phyloP scores from a whole-genome alignment of 805 yeast species.

The Maudiozyma barnettii region DNA sequence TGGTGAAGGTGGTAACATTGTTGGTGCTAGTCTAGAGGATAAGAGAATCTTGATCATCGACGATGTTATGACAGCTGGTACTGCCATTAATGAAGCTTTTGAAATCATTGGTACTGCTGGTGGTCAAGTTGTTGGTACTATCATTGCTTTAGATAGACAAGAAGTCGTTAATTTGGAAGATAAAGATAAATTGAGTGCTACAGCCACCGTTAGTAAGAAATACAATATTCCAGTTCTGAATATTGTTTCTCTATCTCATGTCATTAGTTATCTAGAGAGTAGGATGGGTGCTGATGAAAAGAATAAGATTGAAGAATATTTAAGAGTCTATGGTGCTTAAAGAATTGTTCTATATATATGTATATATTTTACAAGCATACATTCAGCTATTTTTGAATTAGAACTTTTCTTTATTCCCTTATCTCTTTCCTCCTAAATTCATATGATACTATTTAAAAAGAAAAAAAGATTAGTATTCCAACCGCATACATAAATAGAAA shows the following conservation, averaged over 20 bases:
- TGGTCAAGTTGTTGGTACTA: slow-evolving; percentile 73
- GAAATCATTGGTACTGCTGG: slow-evolving; percentile 58
- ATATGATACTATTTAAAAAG: too few species aligned
- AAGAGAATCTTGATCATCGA: slow-evolving; percentile 80
- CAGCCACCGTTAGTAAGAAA: slow-evolving; percentile 63
- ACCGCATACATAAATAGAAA: too few species aligned
- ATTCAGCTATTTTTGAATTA: too few species aligned
- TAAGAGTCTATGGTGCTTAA: slow-evolving; percentile 32
- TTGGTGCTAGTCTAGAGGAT: slow-evolving; percentile 66
- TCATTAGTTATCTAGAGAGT: slow-evolving; percentile 51
- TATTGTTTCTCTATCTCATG: slow-evolving; percentile 69
- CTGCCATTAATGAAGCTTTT: slow-evolving; percentile 93
- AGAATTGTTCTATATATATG: not conserved
- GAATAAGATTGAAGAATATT: slow-evolving; percentile 48
- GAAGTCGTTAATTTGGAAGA: slow-evolving; percentile 64
- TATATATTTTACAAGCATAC: not conserved
- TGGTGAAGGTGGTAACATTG: slow-evolving; percentile 95
- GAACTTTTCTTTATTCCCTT: not conserved
- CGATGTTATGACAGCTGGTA: slow-evolving; percentile 97
- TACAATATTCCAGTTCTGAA: slow-evolving; percentile 76
- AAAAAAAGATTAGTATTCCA: too few species aligned
- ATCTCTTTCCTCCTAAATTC: too few species aligned
- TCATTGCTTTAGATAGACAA: slow-evolving; percentile 91
- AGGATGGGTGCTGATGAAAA: slow-evolving; percentile 51
- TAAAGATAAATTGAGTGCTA: slow-evolving; percentile 50